A percentile compares a stretch with the other conserved stretches of the same genome.
Conservation (phyloP, 768 basidiomycete genomes). For the Imleria badia region DNA sequence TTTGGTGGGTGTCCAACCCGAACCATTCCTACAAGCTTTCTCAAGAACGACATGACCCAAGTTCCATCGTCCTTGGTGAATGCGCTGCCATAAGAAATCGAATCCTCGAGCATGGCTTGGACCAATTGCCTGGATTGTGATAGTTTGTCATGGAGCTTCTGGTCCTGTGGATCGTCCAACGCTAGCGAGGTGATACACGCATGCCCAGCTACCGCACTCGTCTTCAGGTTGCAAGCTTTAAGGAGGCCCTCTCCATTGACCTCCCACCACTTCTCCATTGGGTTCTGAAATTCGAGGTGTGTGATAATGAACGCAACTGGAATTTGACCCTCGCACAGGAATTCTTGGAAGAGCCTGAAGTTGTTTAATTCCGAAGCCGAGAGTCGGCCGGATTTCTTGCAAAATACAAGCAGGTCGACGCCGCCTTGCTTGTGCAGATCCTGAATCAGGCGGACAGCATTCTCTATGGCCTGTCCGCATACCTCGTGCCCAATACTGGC, state of each 20-base stretch:
- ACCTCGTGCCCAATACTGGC: slow-evolving; percentile 8
- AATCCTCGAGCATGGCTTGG: slow-evolving; percentile 22
- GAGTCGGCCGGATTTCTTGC: slow-evolving; percentile 33
- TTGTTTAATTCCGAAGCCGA: slow-evolving; percentile 26
- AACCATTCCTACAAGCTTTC: slow-evolving; percentile 16
- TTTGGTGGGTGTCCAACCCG: slow-evolving; percentile 2
- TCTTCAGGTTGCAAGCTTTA: slow-evolving; percentile 5
- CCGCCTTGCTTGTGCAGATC: slow-evolving; percentile 31
- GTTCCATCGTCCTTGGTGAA: slow-evolving; percentile 13
- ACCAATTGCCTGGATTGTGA: slow-evolving; percentile 15
- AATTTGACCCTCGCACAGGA: slow-evolving; percentile 38
- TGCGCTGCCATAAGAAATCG: slow-evolving; percentile 15
- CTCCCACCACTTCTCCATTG: slow-evolving; percentile 36
- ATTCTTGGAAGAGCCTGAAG: slow-evolving; percentile 37
- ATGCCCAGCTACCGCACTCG: slow-evolving; percentile 21
- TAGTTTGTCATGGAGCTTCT: slow-evolving; percentile 4
- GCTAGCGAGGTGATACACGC: slow-evolving; percentile 30
- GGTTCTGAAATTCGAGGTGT: slow-evolving; percentile 31
- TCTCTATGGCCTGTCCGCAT: slow-evolving; percentile 20
- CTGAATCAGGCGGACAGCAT: slow-evolving; percentile 30
- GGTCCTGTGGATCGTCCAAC: background rate
- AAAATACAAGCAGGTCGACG: slow-evolving; percentile 40
- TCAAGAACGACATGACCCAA: slow-evolving; percentile 28
- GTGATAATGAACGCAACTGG: slow-evolving; percentile 42
- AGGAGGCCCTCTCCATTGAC: slow-evolving; percentile 18